These are phyloP conservation scores for Bruguiera parviflora DNA, from an alignment of 345 rosid species.

Conservation along the genomic window DNA sequence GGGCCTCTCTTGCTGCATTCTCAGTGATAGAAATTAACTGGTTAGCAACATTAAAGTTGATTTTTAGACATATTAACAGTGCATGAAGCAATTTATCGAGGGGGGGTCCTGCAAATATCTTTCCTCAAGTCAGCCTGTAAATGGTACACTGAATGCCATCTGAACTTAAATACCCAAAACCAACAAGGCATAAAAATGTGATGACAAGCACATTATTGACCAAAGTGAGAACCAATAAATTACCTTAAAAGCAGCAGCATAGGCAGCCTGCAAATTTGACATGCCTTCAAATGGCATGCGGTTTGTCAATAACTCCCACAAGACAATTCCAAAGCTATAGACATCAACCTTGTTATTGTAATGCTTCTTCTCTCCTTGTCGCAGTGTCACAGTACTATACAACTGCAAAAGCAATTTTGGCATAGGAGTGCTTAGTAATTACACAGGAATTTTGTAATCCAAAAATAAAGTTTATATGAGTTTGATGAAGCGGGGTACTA, in stretches of 20 bases:
- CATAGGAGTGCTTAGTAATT: background rate
- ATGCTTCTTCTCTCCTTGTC: conserved; percentile 96
- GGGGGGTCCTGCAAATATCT: too few relatives aligned
- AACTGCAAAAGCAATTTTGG: conserved; percentile 47
- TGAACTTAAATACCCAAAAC: too few relatives aligned
- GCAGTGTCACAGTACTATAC: conserved; percentile 93
- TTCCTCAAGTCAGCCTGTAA: too few relatives aligned
- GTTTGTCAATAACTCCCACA: conserved; percentile 90
- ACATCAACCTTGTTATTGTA: conserved; percentile 97
- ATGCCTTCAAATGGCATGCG: conserved; percentile 97
- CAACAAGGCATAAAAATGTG: too few relatives aligned
- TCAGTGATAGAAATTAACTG: conserved; percentile 15
- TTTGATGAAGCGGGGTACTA: background rate
- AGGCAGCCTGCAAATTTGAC: conserved; percentile 98
- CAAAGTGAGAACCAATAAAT: background rate
- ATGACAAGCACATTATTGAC: background rate
- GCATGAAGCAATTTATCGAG: too few relatives aligned
- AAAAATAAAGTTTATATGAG: too few relatives aligned
- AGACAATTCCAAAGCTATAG: conserved; percentile 92
- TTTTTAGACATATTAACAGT: conserved; percentile 7
- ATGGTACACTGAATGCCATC: too few relatives aligned
- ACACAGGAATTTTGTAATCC: too few relatives aligned
- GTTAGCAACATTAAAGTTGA: conserved; percentile 7
- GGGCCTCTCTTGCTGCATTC: conserved; percentile 84
- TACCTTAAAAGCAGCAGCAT: conserved; percentile 98